These are phyloP conservation scores for Lachnellula subtilissima DNA, from an alignment of 2,329 filamentous ascomycete species.

Conservation along the genomic window DNA sequence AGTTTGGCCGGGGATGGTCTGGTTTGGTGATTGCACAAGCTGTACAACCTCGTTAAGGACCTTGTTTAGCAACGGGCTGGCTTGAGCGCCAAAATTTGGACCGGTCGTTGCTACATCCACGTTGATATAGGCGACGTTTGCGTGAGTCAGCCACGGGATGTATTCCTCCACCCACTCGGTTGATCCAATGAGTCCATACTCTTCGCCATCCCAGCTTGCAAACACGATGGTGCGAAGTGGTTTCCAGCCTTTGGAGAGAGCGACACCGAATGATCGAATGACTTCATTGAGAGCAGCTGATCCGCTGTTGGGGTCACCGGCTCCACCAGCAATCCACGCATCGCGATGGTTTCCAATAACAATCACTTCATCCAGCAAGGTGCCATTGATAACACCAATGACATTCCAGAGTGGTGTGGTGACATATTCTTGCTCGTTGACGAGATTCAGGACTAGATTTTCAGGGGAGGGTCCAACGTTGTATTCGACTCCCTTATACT, in stretches of 20 bases:
- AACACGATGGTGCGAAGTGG: slow-evolving; percentile 88
- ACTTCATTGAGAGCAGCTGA: slow-evolving; percentile 77
- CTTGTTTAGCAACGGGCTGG: slow-evolving; percentile 60
- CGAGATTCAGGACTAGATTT: slow-evolving; percentile 63
- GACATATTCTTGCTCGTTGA: slow-evolving; percentile 76
- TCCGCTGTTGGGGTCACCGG: slow-evolving; percentile 77
- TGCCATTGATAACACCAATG: slow-evolving; percentile 87
- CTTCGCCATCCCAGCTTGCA: slow-evolving; percentile 68
- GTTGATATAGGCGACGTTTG: slow-evolving; percentile 71
- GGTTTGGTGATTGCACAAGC: slow-evolving; percentile 40
- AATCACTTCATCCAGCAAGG: slow-evolving; percentile 80
- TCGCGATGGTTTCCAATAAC: slow-evolving; percentile 90
- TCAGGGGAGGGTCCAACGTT: slow-evolving; percentile 67
- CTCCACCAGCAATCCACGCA: slow-evolving; percentile 83
- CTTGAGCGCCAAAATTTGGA: slow-evolving; percentile 46
- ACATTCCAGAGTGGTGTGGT: slow-evolving; percentile 86
- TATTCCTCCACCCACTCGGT: slow-evolving; percentile 88
- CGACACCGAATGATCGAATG: slow-evolving; percentile 67
- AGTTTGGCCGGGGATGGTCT: slow-evolving; percentile 35
- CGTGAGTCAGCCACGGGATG: slow-evolving; percentile 66
- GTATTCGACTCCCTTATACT: slow-evolving; percentile 63
- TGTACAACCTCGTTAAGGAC: slow-evolving; percentile 52
- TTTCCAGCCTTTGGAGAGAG: slow-evolving; percentile 71
- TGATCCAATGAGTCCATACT: slow-evolving; percentile 75
- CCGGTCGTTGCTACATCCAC: slow-evolving; percentile 69